Evolutionary conservation across 495 filamentous ascomycete species (phyloP).

Genomic region (Trypethelium eluteriae): DNA sequence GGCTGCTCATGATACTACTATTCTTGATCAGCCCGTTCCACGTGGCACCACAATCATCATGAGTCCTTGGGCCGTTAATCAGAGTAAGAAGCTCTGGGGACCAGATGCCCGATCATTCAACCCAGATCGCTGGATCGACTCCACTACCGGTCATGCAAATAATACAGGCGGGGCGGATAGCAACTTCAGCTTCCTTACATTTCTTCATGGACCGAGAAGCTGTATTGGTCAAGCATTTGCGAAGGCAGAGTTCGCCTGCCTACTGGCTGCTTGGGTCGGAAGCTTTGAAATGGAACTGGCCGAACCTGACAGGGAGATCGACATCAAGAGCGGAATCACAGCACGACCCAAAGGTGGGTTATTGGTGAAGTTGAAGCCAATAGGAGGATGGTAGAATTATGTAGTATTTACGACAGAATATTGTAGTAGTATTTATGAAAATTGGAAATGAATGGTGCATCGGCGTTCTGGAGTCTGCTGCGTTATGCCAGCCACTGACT

Average conservation of each 20-base stretch:
- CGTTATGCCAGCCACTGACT: neutral
- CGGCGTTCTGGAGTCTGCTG: neutral
- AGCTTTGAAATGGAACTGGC: conserved; percentile 55
- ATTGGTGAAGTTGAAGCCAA: conserved; percentile 25
- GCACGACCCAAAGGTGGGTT: conserved; percentile 35
- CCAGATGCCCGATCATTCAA: conserved; percentile 32
- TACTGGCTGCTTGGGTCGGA: conserved; percentile 69
- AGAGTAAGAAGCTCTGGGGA: conserved; percentile 28
- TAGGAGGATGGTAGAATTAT: conserved; percentile 23
- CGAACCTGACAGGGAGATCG: conserved; percentile 26
- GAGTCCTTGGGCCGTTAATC: conserved; percentile 39
- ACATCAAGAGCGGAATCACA: conserved; percentile 37
- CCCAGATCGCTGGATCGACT: conserved; percentile 32
- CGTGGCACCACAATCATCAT: conserved; percentile 46
- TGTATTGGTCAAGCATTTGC: conserved; percentile 61
- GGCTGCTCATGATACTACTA: conserved; percentile 54
- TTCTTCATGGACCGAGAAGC: conserved; percentile 43
- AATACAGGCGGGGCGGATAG: conserved; percentile 37
- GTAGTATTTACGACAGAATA: neutral
- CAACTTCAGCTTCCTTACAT: conserved; percentile 38
- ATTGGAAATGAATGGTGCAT: neutral
- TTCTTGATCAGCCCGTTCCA: conserved; percentile 49
- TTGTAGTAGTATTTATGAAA: neutral
- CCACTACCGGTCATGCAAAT: conserved; percentile 25
- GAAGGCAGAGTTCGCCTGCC: conserved; percentile 70